phyloP scores from a whole-genome alignment of 2,329 filamentous ascomycete species.

The Trichoderma aggressivum region DNA sequence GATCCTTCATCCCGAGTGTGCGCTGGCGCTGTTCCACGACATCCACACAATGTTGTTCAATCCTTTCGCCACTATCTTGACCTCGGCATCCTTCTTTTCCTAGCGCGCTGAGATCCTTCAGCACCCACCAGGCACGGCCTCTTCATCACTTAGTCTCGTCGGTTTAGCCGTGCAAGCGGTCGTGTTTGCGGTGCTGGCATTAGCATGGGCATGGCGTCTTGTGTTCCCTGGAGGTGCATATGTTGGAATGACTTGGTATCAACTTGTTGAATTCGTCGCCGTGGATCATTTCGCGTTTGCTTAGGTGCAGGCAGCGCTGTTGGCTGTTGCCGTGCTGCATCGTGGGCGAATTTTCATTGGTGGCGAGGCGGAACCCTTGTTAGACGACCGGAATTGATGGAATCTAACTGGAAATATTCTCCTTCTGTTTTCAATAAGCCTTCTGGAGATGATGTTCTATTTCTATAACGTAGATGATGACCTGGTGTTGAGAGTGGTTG shows the following conservation, averaged over 20 bases:
- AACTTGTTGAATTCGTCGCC: background rate
- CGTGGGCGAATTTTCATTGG: background rate
- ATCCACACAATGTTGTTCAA: background rate
- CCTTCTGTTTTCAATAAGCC: no score
- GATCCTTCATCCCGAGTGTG: background rate
- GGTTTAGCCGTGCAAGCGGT: background rate
- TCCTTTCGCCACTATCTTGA: background rate
- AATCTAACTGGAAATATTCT: background rate
- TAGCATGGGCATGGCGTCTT: background rate
- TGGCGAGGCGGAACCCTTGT: background rate
- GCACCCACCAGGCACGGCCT: background rate
- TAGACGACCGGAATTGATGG: background rate
- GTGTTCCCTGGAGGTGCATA: background rate
- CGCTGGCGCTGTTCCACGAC: background rate
- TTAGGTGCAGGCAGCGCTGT: background rate
- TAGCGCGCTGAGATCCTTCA: background rate
- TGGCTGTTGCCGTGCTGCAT: background rate
- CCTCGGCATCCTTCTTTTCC: background rate
- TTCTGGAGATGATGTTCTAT: no score
- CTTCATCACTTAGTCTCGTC: background rate
- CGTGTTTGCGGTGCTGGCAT: background rate
- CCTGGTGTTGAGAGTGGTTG: no score
- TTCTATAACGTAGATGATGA: no score
- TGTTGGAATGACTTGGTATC: background rate
- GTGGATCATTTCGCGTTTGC: background rate